Evolutionary conservation across 805 yeast species (phyloP).

Genomic region (Candida stauntonica): DNA sequence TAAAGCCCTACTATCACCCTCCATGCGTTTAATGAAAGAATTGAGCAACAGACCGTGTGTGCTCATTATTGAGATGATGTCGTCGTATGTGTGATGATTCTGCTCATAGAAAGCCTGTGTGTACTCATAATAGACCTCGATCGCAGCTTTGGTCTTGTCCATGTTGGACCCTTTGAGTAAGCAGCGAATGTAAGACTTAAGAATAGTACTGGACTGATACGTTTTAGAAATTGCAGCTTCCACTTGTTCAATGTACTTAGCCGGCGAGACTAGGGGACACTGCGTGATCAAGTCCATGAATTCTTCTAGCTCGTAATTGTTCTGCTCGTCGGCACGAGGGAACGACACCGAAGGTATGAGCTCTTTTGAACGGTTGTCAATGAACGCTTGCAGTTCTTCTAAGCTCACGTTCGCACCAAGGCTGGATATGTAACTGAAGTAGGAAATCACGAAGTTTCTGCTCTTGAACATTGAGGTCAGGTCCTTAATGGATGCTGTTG

Average conservation of each 20-base stretch:
- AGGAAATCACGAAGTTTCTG: conserved; percentile 18
- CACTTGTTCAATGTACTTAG: conserved; percentile 18
- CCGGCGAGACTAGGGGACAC: conserved; percentile 17
- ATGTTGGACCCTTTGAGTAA: conserved; percentile 19
- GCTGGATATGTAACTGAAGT: conserved; percentile 6
- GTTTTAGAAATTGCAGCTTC: conserved; percentile 38
- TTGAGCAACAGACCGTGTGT: conserved; percentile 12
- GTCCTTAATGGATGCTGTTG: conserved; percentile 1
- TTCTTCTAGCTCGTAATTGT: conserved; percentile 29
- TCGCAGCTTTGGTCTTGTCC: conserved; percentile 29
- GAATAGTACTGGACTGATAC: conserved; percentile 39
- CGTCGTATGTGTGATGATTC: conserved; percentile 32
- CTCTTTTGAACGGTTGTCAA: conserved; percentile 8
- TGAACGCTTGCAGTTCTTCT: conserved; percentile 11
- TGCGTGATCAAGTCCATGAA: conserved; percentile 28
- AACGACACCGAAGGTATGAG: conserved; percentile 31
- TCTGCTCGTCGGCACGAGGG: conserved; percentile 40
- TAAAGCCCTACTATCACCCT: not conserved
- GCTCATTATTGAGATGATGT: conserved; percentile 31
- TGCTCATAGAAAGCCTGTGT: conserved; percentile 34
- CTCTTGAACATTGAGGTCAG: conserved; percentile 8
- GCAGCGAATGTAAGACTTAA: conserved; percentile 33
- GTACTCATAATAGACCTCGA: conserved; percentile 40
- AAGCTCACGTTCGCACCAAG: not conserved
- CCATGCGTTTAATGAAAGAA: not conserved